Percentiles rank a stretch among this genome's conserved stretches.
phyloP scores from a whole-genome alignment of 257 asterid species.

The Plantago ovata region DNA sequence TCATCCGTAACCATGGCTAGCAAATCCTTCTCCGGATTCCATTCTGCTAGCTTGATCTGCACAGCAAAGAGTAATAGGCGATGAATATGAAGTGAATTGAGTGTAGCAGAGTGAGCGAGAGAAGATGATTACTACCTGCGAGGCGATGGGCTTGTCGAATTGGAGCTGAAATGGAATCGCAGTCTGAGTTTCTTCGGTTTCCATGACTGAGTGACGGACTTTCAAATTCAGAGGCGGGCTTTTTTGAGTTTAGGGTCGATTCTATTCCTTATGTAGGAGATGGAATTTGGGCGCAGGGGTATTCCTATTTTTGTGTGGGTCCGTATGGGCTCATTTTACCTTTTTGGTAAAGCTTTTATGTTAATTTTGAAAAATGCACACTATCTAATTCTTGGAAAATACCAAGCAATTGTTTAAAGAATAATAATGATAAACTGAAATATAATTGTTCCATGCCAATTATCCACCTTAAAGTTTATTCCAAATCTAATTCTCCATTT shows the following conservation, averaged over 20 bases:
- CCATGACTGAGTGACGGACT: conserved; percentile 37
- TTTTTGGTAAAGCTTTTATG: no score
- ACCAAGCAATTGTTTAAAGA: no score
- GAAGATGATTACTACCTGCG: conserved; percentile 44
- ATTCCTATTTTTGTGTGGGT: no score
- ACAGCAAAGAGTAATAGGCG: conserved; percentile 2
- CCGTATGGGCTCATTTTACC: no score
- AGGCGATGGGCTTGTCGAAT: conserved; percentile 83
- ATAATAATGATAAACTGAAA: no score
- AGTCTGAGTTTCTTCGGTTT: conserved; percentile 43
- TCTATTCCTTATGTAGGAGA: no score
- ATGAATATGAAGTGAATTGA: not conserved
- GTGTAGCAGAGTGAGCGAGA: not conserved
- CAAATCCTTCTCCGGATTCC: conserved; percentile 98
- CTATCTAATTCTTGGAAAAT: no score
- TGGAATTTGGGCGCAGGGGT: no score
- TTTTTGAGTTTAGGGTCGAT: not conserved
- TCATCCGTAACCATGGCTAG: conserved; percentile 92
- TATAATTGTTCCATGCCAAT: no score
- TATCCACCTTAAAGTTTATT: no score
- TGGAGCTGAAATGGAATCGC: conserved; percentile 84
- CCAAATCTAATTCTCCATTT: no score
- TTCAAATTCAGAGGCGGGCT: not conserved
- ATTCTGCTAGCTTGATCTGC: conserved; percentile 88
- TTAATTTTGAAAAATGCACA: no score